These are phyloP conservation scores for Yamadazyma laniorum DNA, from an alignment of 805 yeast genomes.

Conservation along the genomic window DNA sequence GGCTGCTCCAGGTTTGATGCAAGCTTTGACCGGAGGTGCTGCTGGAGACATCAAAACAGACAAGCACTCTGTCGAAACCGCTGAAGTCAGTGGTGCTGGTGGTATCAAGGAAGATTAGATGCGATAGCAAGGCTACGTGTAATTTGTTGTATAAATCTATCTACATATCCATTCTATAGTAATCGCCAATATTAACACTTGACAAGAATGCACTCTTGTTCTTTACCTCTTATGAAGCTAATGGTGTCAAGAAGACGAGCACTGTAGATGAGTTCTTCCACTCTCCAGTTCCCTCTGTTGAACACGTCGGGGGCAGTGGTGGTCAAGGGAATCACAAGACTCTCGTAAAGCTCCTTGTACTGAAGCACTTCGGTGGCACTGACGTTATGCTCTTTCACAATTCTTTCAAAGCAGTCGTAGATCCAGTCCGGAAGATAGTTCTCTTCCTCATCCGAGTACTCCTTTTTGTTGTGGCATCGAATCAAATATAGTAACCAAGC, in stretches of 20 bases:
- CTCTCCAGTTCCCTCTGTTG: conserved; percentile 48
- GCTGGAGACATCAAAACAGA: conserved; percentile 65
- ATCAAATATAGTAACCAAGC: conserved; percentile 62
- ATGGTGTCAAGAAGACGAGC: conserved; percentile 51
- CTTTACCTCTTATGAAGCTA: conserved; percentile 46
- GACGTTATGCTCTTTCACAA: conserved; percentile 37
- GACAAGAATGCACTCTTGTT: conserved; percentile 43
- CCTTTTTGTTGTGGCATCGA: conserved; percentile 49
- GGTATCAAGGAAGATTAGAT: conserved; percentile 83
- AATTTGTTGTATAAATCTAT: no score
- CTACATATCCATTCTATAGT: no score
- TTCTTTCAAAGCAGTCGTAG: conserved; percentile 32
- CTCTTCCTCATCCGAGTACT: conserved; percentile 24
- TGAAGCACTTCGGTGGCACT: conserved; percentile 55
- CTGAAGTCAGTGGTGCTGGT: conserved; percentile 82
- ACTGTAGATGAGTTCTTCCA: conserved; percentile 48
- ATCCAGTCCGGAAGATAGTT: conserved; percentile 54
- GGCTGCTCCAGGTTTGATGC: conserved; percentile 55
- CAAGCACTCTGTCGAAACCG: conserved; percentile 79
- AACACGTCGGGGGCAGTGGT: conserved; percentile 58
- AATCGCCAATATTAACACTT: conserved; percentile 7
- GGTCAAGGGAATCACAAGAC: conserved; percentile 49
- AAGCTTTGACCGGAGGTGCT: conserved; percentile 61
- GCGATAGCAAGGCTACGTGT: no score
- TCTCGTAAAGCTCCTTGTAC: conserved; percentile 51